phyloP scores from a whole-genome alignment of 306 rosid species.

The Trifolium pratense region DNA sequence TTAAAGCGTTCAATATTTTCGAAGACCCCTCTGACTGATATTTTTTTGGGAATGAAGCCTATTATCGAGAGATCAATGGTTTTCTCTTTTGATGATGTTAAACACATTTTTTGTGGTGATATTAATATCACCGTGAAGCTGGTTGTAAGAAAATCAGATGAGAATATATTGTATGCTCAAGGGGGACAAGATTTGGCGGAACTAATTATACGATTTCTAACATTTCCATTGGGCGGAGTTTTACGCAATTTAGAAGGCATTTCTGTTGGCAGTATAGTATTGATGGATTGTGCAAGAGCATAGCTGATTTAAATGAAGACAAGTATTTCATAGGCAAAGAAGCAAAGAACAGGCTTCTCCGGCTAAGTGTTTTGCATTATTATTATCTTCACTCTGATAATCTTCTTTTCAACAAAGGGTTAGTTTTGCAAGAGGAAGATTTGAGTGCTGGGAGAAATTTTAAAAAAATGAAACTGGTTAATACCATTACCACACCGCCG shows the following conservation, averaged over 20 bases:
- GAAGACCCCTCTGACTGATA: background rate
- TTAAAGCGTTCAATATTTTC: constrained; percentile 5
- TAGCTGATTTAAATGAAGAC: background rate
- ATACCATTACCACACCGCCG: background rate
- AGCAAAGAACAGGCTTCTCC: background rate
- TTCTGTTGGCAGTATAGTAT: background rate
- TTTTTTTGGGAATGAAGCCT: background rate
- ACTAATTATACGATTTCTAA: background rate
- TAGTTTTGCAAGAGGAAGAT: background rate
- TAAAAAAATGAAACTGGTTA: background rate
- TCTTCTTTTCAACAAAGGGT: too few relatives aligned
- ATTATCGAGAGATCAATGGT: background rate
- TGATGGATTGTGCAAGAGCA: background rate
- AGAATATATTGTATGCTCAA: background rate
- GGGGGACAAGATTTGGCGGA: background rate
- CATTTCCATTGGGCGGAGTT: background rate
- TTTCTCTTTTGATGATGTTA: background rate
- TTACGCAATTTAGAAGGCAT: background rate
- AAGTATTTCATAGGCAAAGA: background rate
- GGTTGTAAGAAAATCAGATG: background rate
- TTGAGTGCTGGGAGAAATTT: background rate
- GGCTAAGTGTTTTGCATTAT: background rate
- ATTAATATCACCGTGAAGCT: background rate
- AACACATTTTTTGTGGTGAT: background rate
- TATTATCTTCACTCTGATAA: background rate